phyloP scores from a whole-genome alignment of 495 filamentous ascomycete genomes.

The Cercophora newfieldiana region DNA sequence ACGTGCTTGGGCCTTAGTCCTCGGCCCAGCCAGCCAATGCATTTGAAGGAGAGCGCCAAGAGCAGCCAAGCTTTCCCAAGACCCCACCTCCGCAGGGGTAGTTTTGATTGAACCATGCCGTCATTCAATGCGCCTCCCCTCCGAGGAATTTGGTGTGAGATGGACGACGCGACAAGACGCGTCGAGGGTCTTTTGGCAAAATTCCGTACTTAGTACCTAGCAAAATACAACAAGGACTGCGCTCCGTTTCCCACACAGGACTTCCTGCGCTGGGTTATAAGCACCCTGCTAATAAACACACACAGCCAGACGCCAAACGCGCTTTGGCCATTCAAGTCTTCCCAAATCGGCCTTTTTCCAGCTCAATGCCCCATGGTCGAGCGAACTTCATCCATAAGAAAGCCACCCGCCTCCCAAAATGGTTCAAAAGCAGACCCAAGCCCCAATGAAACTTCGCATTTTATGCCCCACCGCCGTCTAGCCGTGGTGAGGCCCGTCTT shows the following conservation, averaged over 20 bases:
- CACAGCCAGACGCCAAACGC: not conserved
- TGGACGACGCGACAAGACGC: constrained; percentile 12
- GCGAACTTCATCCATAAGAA: not conserved
- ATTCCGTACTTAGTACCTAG: not conserved
- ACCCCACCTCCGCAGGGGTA: constrained; percentile 12
- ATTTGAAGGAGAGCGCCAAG: constrained; percentile 1
- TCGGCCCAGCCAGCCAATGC: constrained; percentile 1
- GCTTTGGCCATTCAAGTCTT: not conserved
- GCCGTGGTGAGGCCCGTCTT: not conserved
- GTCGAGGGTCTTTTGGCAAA: not conserved
- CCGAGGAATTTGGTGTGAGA: not conserved
- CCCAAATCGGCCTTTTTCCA: not conserved
- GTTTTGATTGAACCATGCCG: constrained; percentile 20
- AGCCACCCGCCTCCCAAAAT: not conserved
- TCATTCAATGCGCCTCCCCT: constrained; percentile 21
- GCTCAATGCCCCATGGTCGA: constrained; percentile 2
- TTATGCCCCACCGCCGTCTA: not conserved
- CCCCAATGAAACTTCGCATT: not conserved
- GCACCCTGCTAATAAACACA: not conserved
- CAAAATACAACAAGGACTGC: not conserved
- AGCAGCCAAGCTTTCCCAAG: constrained; percentile 9
- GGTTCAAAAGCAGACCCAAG: not conserved
- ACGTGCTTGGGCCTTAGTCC: constrained; percentile 1
- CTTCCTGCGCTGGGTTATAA: not conserved
- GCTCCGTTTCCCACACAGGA: not conserved